These are phyloP conservation scores for Lathyrus sativus DNA, from an alignment of 306 rosid species.

Conservation along the genomic window DNA sequence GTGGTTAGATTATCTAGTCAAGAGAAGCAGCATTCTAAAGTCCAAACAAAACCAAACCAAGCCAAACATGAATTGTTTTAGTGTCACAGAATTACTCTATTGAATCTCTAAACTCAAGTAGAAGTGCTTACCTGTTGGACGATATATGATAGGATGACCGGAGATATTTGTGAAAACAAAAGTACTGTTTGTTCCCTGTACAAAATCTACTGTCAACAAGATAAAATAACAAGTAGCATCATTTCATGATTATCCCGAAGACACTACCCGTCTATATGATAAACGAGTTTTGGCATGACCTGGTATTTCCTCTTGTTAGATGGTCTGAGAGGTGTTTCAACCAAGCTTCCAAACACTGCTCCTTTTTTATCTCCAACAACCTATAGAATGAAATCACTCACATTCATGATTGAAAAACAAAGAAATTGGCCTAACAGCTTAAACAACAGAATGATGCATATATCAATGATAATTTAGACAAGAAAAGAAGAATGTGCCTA, in stretches of 20 bases:
- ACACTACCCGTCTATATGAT: neutral
- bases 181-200: conserved; percentile 83
- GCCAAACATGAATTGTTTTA: neutral
- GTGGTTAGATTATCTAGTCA: conserved; percentile 29
- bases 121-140: conserved; percentile 76
- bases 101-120: neutral
- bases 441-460: too few species aligned
- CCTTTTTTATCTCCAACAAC: conserved; percentile 85
- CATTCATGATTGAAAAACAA: neutral
- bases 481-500: conserved; percentile 25
- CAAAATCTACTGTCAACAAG: conserved; percentile 41
- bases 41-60: neutral
- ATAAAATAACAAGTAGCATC: conserved; percentile 27
- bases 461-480: too few species aligned
- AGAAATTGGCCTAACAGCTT: too few species aligned
- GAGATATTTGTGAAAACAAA: conserved; percentile 76
- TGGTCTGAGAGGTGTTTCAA: conserved; percentile 86
- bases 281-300: conserved; percentile 52
- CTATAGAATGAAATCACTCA: conserved; percentile 46
- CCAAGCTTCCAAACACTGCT: conserved; percentile 91
- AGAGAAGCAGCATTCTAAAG: conserved; percentile 21
- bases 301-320: conserved; percentile 76
- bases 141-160: conserved; percentile 71
- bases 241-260: conserved; percentile 26
- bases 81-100: neutral